Conservation (phyloP, 768 basidiomycete genomes). For the Crassisporium funariophilum region DNA sequence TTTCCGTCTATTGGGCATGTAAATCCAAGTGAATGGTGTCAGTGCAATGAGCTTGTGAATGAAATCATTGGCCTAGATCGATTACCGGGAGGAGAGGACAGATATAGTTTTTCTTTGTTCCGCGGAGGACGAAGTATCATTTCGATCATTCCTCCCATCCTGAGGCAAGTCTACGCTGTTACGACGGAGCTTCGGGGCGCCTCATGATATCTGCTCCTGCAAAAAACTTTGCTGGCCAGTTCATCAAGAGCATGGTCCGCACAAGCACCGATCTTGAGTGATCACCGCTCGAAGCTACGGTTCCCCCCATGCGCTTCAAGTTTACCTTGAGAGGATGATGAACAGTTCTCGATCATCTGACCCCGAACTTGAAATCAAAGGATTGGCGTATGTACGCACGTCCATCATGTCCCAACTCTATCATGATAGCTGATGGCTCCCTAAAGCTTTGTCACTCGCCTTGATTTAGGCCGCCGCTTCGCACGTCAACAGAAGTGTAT, state of each 20-base stretch:
- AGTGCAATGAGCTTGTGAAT: background rate
- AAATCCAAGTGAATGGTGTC: slow-evolving; percentile 4
- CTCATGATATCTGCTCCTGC: slow-evolving; percentile 11
- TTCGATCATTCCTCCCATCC: slow-evolving; percentile 5
- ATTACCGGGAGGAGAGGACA: too few species aligned
- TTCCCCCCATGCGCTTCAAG: slow-evolving; percentile 9
- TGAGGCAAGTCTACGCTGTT: slow-evolving; percentile 12
- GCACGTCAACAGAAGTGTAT: slow-evolving; percentile 10
- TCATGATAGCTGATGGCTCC: slow-evolving; percentile 18
- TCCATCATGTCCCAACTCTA: slow-evolving; percentile 14
- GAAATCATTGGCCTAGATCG: too few species aligned
- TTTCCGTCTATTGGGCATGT: slow-evolving; percentile 43
- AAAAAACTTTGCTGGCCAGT: slow-evolving; percentile 5
- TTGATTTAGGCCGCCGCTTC: slow-evolving; percentile 5
- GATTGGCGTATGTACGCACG: slow-evolving; percentile 15
- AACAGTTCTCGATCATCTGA: slow-evolving; percentile 19
- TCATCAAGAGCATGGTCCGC: slow-evolving; percentile 11
- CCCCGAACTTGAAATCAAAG: slow-evolving; percentile 7
- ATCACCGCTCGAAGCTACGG: slow-evolving; percentile 10
- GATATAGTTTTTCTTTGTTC: slow-evolving; percentile 6
- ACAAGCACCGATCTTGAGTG: slow-evolving; percentile 16
- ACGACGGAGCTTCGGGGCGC: slow-evolving; percentile 11
- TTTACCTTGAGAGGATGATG: slow-evolving; percentile 7
- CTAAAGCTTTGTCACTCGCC: slow-evolving; percentile 6
- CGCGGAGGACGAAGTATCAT: slow-evolving; percentile 13